Conservation (phyloP, 768 basidiomycete species). For the Phylloporus sp. region DNA sequence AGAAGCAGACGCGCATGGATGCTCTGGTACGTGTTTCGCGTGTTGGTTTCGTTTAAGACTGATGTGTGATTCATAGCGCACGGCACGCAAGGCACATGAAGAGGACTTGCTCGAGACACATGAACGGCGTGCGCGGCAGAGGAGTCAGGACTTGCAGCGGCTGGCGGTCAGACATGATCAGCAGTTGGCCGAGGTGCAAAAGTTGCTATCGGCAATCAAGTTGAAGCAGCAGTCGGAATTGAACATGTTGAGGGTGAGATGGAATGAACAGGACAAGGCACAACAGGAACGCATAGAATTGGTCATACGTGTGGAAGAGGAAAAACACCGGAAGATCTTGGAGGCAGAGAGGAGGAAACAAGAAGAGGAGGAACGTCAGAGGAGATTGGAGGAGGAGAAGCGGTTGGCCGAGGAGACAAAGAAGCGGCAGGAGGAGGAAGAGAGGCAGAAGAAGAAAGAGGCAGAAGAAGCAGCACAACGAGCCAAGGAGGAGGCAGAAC, state of each 20-base stretch:
- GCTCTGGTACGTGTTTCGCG: slow-evolving; percentile 37
- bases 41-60: neutral
- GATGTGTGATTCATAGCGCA: slow-evolving; percentile 26
- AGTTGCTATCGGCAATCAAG: slow-evolving; percentile 40
- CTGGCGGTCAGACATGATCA: slow-evolving; percentile 41
- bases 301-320: slow-evolving; percentile 62
- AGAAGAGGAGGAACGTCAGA: slow-evolving; percentile 46
- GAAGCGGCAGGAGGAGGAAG: slow-evolving; percentile 40
- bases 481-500: slow-evolving; percentile 33
- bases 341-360: slow-evolving; percentile 54
- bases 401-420: slow-evolving; percentile 42
- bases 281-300: slow-evolving; percentile 59
- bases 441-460: slow-evolving; percentile 34
- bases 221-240: slow-evolving; percentile 46
- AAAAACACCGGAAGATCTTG: slow-evolving; percentile 46
- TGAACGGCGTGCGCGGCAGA: slow-evolving; percentile 7
- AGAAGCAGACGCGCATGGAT: slow-evolving; percentile 44
- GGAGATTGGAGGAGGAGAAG: slow-evolving; percentile 47
- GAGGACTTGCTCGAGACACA: slow-evolving; percentile 18
- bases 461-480: slow-evolving; percentile 30
- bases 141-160: slow-evolving; percentile 20
- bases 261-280: slow-evolving; percentile 42
- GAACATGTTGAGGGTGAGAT: slow-evolving; percentile 38
- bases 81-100: slow-evolving; percentile 34
- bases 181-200: slow-evolving; percentile 52